Percentiles rank a stretch among this genome's conserved stretches.
These are phyloP conservation scores for Aristolochia fimbriata DNA, from an alignment of 164 flowering plant genomes.

Conservation along the genomic window DNA sequence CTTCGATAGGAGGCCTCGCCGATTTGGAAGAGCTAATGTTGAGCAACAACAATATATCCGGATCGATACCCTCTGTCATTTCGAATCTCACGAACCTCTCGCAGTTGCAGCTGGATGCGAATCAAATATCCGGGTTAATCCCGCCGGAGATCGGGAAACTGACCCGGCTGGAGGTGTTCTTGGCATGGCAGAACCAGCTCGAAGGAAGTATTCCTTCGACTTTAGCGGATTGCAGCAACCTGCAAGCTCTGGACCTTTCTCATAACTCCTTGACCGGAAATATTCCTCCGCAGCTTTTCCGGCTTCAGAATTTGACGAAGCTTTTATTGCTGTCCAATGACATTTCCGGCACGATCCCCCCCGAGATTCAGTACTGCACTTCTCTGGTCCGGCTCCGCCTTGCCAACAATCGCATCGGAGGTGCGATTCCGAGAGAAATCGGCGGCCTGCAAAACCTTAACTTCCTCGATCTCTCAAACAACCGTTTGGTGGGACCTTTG, in stretches of 20 bases:
- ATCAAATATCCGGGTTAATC: conserved; percentile 61
- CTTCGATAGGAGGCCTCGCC: conserved; percentile 37
- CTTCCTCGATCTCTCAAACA: conserved; percentile 65
- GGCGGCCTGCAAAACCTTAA: conserved; percentile 44
- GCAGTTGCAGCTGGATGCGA: conserved; percentile 54
- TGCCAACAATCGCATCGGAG: conserved; percentile 50
- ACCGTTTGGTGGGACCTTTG: conserved; percentile 45
- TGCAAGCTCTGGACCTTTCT: conserved; percentile 59
- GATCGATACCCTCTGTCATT: conserved; percentile 48
- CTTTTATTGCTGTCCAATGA: conserved; percentile 67
- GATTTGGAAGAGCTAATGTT: conserved; percentile 62
- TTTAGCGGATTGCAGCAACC: conserved; percentile 34
- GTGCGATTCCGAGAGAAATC: conserved; percentile 56
- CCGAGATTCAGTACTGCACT: conserved; percentile 50
- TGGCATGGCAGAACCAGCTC: conserved; percentile 64
- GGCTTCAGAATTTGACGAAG: conserved; percentile 63
- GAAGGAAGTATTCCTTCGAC: conserved; percentile 62
- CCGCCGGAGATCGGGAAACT: conserved; percentile 53
- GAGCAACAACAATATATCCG: conserved; percentile 60
- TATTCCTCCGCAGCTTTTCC: conserved; percentile 59
- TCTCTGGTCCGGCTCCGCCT: conserved; percentile 66
- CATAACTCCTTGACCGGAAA: conserved; percentile 58
- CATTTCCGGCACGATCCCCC: conserved; percentile 68
- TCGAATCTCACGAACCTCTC: conserved; percentile 34
- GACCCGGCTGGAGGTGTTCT: conserved; percentile 35